Conservation (phyloP, 2,329 filamentous ascomycete genomes). For the Atkinsonella hypoxylon region DNA sequence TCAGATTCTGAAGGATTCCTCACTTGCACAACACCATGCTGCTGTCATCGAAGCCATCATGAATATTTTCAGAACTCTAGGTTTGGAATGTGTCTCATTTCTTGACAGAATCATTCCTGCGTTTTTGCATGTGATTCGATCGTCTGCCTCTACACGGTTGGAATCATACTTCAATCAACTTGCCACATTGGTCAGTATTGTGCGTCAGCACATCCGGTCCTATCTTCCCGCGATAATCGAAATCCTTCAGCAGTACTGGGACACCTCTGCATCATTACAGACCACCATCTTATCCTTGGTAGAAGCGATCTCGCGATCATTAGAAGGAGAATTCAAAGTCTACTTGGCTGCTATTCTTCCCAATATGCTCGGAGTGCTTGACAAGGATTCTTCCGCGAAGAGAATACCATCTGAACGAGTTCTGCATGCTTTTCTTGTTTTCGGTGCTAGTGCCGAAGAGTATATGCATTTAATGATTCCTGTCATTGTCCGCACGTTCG, state of each 20-base stretch:
- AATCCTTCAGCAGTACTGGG: slow-evolving; percentile 84
- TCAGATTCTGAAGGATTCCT: slow-evolving; percentile 82
- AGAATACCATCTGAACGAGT: slow-evolving; percentile 81
- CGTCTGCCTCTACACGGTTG: slow-evolving; percentile 62
- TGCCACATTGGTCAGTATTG: slow-evolving; percentile 83
- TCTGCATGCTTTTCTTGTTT: slow-evolving; percentile 88
- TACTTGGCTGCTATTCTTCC: slow-evolving; percentile 83
- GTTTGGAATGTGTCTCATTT: slow-evolving; percentile 91
- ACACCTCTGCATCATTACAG: slow-evolving; percentile 66
- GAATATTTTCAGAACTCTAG: slow-evolving; percentile 95
- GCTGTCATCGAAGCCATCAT: slow-evolving; percentile 95
- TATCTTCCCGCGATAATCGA: slow-evolving; percentile 80
- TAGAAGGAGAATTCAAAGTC: slow-evolving; percentile 97
- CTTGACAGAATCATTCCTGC: slow-evolving; percentile 88
- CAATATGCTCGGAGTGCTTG: slow-evolving; percentile 85
- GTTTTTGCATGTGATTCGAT: slow-evolving; percentile 79
- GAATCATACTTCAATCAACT: slow-evolving; percentile 98
- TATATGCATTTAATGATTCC: slow-evolving; percentile 99
- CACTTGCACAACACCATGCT: slow-evolving; percentile 81
- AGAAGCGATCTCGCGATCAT: slow-evolving; percentile 82
- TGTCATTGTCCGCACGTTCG: slow-evolving; percentile 87
- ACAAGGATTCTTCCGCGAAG: slow-evolving; percentile 67
- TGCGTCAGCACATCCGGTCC: slow-evolving; percentile 89
- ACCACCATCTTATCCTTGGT: slow-evolving; percentile 85
- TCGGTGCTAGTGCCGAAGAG: slow-evolving; percentile 89